Percentiles rank a stretch among this genome's conserved stretches.
Conservation (phyloP, 1,139 yeast genomes). For the Diutina rugosa region DNA sequence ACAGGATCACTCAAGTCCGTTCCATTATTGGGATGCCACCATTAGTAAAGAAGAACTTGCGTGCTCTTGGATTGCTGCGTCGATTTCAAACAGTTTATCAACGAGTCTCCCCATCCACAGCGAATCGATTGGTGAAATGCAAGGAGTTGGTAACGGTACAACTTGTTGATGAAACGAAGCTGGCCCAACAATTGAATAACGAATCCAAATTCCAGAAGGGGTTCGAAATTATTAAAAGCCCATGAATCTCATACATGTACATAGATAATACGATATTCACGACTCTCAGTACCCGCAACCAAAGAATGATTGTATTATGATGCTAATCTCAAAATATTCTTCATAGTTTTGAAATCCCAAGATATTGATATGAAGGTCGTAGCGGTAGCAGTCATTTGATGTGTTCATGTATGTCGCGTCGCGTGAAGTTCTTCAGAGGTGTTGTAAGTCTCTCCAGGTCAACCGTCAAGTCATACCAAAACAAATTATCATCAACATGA, state of each 20-base stretch:
- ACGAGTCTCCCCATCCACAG: slow-evolving; percentile 61
- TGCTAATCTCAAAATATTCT: background rate
- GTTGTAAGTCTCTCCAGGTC: too few species aligned
- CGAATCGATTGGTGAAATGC: slow-evolving; percentile 73
- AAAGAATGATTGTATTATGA: background rate
- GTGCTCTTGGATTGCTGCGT: slow-evolving; percentile 62
- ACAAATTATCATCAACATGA: too few species aligned
- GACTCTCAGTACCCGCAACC: background rate
- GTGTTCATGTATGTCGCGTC: too few species aligned
- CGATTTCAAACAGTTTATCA: slow-evolving; percentile 70
- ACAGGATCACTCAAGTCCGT: slow-evolving; percentile 62
- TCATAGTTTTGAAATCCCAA: background rate
- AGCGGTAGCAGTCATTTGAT: too few species aligned
- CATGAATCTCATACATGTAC: background rate
- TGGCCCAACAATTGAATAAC: slow-evolving; percentile 38
- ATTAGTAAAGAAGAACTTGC: slow-evolving; percentile 47
- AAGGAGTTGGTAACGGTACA: slow-evolving; percentile 88
- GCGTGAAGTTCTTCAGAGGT: too few species aligned
- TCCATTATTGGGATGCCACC: slow-evolving; percentile 83
- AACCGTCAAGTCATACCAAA: too few species aligned
- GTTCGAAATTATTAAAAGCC: slow-evolving; percentile 14
- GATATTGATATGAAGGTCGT: background rate
- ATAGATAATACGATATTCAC: background rate
- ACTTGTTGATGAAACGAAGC: slow-evolving; percentile 40
- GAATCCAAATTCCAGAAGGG: slow-evolving; percentile 40